A percentile compares a stretch with the other conserved stretches of the same genome.
phyloP scores from a whole-genome alignment of 169 alveolate species.

The Plasmodium gallinaceum region DNA sequence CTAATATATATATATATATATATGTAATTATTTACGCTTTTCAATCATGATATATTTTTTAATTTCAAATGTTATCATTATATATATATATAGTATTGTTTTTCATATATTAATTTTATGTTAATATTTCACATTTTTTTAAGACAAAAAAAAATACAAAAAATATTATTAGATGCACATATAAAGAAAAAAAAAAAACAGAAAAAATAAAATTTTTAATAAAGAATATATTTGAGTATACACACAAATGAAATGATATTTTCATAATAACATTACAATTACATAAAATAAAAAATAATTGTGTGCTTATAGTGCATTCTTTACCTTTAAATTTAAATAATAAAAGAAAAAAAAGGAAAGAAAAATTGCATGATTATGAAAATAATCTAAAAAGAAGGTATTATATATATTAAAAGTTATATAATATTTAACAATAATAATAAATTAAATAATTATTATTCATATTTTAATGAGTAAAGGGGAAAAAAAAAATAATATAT shows the following conservation, averaged over 20 bases:
- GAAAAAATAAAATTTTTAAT: slow-evolving; percentile 37
- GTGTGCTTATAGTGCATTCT: slow-evolving; percentile 71
- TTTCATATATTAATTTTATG: background rate
- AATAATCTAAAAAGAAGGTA: background rate
- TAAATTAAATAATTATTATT: background rate
- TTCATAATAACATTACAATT: slow-evolving; percentile 4
- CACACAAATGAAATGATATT: slow-evolving; percentile 13
- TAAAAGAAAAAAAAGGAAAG: slow-evolving; percentile 3
- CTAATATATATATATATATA: background rate
- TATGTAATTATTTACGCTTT: background rate
- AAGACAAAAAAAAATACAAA: slow-evolving; percentile 38
- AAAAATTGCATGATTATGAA: slow-evolving; percentile 8
- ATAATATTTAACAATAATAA: too few relatives aligned
- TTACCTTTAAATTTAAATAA: slow-evolving; percentile 28
- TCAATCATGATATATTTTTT: too few relatives aligned
- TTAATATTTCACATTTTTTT: slow-evolving; percentile 12
- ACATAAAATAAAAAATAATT: slow-evolving; percentile 12
- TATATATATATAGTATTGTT: background rate
- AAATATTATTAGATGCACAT: slow-evolving; percentile 41
- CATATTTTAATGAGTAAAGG: too few relatives aligned
- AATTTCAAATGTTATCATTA: too few relatives aligned
- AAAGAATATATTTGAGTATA: slow-evolving; percentile 35
- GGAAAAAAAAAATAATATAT: slow-evolving; percentile 13
- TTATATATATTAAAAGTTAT: background rate
- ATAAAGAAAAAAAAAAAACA: slow-evolving; percentile 18